Conservation (phyloP, 352 stramenopile genomes). For the Phytopythium mirpurense region DNA sequence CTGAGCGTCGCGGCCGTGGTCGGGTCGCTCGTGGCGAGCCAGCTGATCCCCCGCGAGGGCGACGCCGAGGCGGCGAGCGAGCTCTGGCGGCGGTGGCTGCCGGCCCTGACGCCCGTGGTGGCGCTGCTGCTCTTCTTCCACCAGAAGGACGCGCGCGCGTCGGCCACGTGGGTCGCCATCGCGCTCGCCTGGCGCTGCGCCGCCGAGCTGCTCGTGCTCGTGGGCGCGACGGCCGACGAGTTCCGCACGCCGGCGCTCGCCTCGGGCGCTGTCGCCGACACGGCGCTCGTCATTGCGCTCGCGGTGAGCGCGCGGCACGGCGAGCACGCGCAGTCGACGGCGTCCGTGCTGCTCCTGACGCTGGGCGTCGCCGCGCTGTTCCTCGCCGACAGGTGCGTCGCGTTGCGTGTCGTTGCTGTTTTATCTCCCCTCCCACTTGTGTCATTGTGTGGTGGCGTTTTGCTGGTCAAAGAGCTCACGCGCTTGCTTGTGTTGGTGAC, state of each 20-base stretch:
- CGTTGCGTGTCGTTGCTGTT: not conserved
- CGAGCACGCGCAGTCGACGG: constrained; percentile 48
- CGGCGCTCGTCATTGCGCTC: constrained; percentile 46
- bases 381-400: constrained; percentile 60
- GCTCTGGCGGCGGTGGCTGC: constrained; percentile 56
- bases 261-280: constrained; percentile 42
- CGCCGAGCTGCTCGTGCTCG: constrained; percentile 60
- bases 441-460: no score
- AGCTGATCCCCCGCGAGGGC: constrained; percentile 33
- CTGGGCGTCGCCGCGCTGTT: constrained; percentile 39
- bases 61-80: constrained; percentile 16
- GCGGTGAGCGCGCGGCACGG: constrained; percentile 37
- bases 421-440: no score
- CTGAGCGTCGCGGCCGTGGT: constrained; percentile 67
- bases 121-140: constrained; percentile 71
- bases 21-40: constrained; percentile 53
- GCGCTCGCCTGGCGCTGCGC: constrained; percentile 70
- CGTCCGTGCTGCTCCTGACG: constrained; percentile 41
- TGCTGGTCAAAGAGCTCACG: no score
- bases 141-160: constrained; percentile 62
- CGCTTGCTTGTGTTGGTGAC: not conserved
- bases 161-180: constrained; percentile 79
- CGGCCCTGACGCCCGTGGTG: constrained; percentile 58
- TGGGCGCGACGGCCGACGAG: constrained; percentile 35
- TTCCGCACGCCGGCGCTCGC: constrained; percentile 38